These are phyloP conservation scores for Tephrocybe sp. DNA, from an alignment of 768 basidiomycete genomes.

Conservation along the genomic window DNA sequence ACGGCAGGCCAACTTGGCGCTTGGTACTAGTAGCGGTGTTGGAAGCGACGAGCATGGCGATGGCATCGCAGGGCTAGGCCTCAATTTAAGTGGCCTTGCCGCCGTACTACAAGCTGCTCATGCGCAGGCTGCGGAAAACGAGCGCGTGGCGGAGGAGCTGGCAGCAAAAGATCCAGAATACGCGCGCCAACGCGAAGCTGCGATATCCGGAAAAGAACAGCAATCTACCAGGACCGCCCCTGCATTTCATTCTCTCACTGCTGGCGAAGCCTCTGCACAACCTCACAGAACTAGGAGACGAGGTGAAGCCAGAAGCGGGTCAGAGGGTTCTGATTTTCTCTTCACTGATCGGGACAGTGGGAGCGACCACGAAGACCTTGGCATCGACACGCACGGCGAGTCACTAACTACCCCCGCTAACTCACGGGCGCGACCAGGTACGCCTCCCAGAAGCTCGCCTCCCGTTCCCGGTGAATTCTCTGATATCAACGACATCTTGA, in stretches of 20 bases:
- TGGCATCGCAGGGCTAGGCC: constrained; percentile 42
- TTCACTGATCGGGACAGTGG: constrained; percentile 50
- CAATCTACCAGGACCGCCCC: constrained; percentile 68
- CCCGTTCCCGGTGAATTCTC: constrained; percentile 59
- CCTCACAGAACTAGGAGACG: constrained; percentile 31
- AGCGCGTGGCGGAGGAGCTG: constrained; percentile 42
- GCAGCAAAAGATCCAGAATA: constrained; percentile 47
- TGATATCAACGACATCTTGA: constrained; percentile 77
- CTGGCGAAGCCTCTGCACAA: constrained; percentile 40
- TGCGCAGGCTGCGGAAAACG: constrained; percentile 52
- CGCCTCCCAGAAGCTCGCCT: constrained; percentile 44
- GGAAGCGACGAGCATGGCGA: constrained; percentile 32
- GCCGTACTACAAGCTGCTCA: constrained; percentile 81
- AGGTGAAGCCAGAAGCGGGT: constrained; percentile 35
- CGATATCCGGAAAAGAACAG: constrained; percentile 44
- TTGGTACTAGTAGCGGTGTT: constrained; percentile 27
- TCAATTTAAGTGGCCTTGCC: constrained; percentile 67
- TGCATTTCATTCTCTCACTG: constrained; percentile 77
- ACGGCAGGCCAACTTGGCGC: constrained; percentile 47
- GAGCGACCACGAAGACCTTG: constrained; percentile 41
- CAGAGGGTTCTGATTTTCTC: constrained; percentile 56
- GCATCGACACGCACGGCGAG: constrained; percentile 25
- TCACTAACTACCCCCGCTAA: constrained; percentile 32
- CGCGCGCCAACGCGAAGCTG: constrained; percentile 43
- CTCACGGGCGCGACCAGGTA: constrained; percentile 30